Evolutionary conservation across 1,284 basidiomycete genomes (phyloP), one percentile per base, ranked within the genome.

Genomic region (Austroboletus niveus): DNA sequence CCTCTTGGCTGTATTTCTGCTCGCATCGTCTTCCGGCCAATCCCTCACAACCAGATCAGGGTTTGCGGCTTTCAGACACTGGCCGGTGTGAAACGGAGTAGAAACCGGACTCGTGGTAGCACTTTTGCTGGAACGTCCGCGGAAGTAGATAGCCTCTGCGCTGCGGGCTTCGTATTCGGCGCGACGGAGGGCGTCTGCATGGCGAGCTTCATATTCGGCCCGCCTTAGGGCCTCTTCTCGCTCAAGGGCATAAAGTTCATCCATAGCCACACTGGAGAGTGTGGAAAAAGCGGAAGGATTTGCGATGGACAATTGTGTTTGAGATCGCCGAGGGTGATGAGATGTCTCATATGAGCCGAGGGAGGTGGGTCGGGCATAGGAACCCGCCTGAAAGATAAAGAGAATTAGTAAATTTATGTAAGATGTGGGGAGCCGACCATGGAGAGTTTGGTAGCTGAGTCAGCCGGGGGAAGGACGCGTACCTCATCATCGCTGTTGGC

Each of bases 181-280:
- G 20, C 90, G 79, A 30, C 90, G 80, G 51, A 93, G 78, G 4
- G 87, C 88, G 56, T 91, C 90, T 42, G 82, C 80, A 60, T 89
- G 90, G 10, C 84, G 80, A 14, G 88, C 80, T 64, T 94, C 91
- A 70, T 89, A 95, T 64, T 93, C 89, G 8, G 90, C 92, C 36
- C 92, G 78, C 24, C 93, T 80, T 42, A 86, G 69, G 1, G 91
- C 89, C 67, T 95, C 92, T 58, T 86, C 79, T 36, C 85, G 84
- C 69, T 95, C 93, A n/a, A 95, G 80, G 57, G 85, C 83, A 62
- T 88, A 87, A 0, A 95, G 79, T 69, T 94, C 90, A 52, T 92
- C 90, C 69, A 93, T 88, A 2, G 92, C 92, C 36, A 92, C 80
- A 20, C 80, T 84, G 10, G 89, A 92, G 27, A 94, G 73, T 0